A percentile compares a stretch with the other conserved stretches of the same genome.
Evolutionary conservation across 1,284 basidiomycete genomes (phyloP).

Genomic region (Omphalotus olearius): DNA sequence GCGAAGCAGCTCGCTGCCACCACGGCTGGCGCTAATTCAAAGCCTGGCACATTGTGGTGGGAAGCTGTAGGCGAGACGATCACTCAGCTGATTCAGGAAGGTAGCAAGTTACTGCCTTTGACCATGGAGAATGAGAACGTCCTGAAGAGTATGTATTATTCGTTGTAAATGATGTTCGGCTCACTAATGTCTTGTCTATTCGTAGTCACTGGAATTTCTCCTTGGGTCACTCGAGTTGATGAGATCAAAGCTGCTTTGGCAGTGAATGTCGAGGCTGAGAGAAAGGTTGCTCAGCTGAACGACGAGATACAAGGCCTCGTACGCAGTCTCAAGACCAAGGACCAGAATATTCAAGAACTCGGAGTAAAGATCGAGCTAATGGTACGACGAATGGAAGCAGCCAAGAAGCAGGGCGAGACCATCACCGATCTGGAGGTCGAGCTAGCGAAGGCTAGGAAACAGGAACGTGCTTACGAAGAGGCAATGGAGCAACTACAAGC

Average conservation of each 20-base stretch:
- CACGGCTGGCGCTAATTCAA: constrained; percentile 67
- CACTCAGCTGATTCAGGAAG: constrained; percentile 65
- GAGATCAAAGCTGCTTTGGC: constrained; percentile 82
- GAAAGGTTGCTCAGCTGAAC: constrained; percentile 77
- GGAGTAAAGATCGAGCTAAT: constrained; percentile 92
- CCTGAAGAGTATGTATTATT: constrained; percentile 60
- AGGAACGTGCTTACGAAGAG: constrained; percentile 87
- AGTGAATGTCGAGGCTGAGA: constrained; percentile 89
- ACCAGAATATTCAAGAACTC: constrained; percentile 87
- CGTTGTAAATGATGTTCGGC: constrained; percentile 2
- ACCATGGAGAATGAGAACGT: constrained; percentile 77
- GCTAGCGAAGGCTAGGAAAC: constrained; percentile 76
- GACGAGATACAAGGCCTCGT: constrained; percentile 88
- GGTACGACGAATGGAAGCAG: constrained; percentile 87
- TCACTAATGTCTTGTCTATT: constrained; percentile 6
- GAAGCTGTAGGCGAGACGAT: constrained; percentile 72
- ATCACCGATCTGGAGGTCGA: constrained; percentile 81
- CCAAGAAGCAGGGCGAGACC: constrained; percentile 84
- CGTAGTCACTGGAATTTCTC: constrained; percentile 72
- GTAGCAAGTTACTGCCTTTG: constrained; percentile 63
- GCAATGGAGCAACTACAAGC: constrained; percentile 90
- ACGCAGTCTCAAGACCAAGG: constrained; percentile 79
- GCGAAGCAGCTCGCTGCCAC: constrained; percentile 68
- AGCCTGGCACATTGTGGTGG: constrained; percentile 68
- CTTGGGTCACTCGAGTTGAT: constrained; percentile 87